Conservation (phyloP, 129 eudicot species). For the Artemisia annua region DNA sequence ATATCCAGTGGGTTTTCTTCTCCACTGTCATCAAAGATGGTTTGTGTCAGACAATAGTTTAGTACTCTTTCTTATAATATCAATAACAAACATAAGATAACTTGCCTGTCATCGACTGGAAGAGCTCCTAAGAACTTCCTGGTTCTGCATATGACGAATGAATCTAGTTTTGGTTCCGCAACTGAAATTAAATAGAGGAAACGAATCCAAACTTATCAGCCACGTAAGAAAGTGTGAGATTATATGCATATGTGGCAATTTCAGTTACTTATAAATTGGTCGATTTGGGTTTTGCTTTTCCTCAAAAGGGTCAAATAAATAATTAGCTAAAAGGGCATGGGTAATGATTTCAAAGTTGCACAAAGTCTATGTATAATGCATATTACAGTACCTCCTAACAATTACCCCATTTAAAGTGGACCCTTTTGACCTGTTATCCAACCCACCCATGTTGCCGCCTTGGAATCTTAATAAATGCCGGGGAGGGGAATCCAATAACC, state of each 20-base stretch:
- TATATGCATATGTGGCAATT: neutral
- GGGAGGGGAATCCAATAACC: too few relatives aligned
- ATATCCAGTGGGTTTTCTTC: constrained; percentile 75
- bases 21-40: constrained; percentile 47
- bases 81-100: constrained; percentile 13
- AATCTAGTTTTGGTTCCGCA: constrained; percentile 77
- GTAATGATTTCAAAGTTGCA: too few relatives aligned
- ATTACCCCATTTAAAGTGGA: neutral
- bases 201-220: neutral
- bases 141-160: constrained; percentile 84
- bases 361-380: too few relatives aligned
- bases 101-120: constrained; percentile 83
- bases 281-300: too few relatives aligned
- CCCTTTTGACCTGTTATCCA: neutral
- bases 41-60: constrained; percentile 18
- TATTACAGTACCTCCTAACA: too few relatives aligned
- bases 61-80: neutral
- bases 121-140: constrained; percentile 63
- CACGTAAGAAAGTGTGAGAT: neutral
- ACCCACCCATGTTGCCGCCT: constrained; percentile 1
- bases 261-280: neutral
- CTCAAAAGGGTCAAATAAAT: too few relatives aligned
- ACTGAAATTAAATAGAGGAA: constrained; percentile 39
- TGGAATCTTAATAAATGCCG: too few relatives aligned
- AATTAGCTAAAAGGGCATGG: too few relatives aligned